These are phyloP conservation scores for Hepatocystis sp. DNA, from an alignment of 169 alveolate species.

Conservation along the genomic window DNA sequence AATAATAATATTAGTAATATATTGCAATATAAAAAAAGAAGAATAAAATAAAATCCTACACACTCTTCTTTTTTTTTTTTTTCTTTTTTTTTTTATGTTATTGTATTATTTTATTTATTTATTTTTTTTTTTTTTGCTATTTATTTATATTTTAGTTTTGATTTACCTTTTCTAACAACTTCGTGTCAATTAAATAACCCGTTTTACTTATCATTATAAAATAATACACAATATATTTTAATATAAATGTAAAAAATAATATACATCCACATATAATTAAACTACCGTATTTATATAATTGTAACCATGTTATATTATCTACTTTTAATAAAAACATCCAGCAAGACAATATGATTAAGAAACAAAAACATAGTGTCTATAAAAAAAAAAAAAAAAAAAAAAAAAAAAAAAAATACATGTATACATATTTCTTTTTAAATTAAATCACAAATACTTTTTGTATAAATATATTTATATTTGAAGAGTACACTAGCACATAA, in stretches of 20 bases:
- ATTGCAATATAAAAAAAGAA: background rate
- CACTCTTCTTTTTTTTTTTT: background rate
- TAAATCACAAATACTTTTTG: too few relatives aligned
- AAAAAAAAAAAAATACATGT: conserved; percentile 1
- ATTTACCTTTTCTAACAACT: conserved; percentile 79
- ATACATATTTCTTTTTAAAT: too few relatives aligned
- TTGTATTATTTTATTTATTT: background rate
- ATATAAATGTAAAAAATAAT: conserved; percentile 47
- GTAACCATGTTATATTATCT: conserved; percentile 81
- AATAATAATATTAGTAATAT: too few relatives aligned
- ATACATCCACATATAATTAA: conserved; percentile 65
- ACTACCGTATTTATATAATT: conserved; percentile 77
- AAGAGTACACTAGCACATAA: too few relatives aligned
- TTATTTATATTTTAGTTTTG: background rate
- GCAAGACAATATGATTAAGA: conserved; percentile 77
- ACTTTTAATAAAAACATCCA: conserved; percentile 78
- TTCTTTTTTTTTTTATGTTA: too few relatives aligned
- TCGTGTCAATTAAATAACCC: conserved; percentile 80
- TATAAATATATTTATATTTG: too few relatives aligned
- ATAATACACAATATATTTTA: conserved; percentile 75
- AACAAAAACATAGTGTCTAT: conserved; percentile 71
- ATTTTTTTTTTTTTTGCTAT: background rate
- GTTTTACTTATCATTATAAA: conserved; percentile 76
- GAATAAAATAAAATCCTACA: conserved; percentile 4
- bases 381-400: background rate